Conservation (phyloP, 148 eudicot species). For the Cornus florida region DNA sequence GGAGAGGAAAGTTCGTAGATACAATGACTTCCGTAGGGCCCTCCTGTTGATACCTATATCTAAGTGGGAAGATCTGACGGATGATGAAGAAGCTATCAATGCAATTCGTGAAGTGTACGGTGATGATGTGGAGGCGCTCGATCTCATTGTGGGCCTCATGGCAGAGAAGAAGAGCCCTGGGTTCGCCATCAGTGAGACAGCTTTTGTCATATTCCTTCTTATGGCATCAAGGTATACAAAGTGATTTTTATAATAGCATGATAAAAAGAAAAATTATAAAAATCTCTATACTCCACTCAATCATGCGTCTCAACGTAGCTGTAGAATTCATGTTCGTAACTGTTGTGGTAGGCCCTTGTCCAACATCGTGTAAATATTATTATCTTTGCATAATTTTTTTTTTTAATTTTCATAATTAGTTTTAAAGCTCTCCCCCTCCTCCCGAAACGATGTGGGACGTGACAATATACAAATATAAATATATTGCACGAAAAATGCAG, state of each 20-base stretch:
- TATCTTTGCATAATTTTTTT: no score
- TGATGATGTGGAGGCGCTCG: slow-evolving; percentile 25
- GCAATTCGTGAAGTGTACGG: slow-evolving; percentile 24
- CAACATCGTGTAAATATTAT: no score
- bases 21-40: slow-evolving; percentile 25
- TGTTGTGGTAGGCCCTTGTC: no score
- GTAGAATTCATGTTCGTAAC: no score
- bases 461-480: no score
- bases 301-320: no score
- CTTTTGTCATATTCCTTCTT: slow-evolving; percentile 25
- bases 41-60: slow-evolving; percentile 25
- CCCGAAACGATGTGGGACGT: no score
- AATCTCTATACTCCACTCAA: no score
- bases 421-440: no score
- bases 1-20: slow-evolving; percentile 27
- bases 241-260: no score
- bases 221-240: slow-evolving; percentile 29
- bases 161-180: slow-evolving; percentile 32
- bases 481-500: not conserved
- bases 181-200: slow-evolving; percentile 29
- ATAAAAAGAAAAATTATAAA: no score
- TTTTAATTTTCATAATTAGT: no score
- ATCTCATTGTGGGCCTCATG: slow-evolving; percentile 23
- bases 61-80: slow-evolving; percentile 35
- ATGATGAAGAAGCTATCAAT: slow-evolving; percentile 20